Evolutionary conservation across 2,329 filamentous ascomycete species (phyloP).

Genomic region (Lachnellula arida): DNA sequence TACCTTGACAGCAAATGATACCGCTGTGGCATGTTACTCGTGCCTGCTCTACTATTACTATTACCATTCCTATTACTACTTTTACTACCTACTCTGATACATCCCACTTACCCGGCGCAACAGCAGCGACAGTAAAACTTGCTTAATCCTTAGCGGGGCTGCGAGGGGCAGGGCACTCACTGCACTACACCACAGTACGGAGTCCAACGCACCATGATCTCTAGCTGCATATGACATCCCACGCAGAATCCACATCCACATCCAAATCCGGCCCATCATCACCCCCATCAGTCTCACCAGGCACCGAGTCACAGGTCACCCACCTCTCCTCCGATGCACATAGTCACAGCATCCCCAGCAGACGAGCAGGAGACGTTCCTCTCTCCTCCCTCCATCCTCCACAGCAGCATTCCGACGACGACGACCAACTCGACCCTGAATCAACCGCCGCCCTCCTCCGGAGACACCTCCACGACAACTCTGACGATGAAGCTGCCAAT

Average conservation of each 20-base stretch:
- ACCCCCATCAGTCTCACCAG: background rate
- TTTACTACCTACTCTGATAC: too few species aligned
- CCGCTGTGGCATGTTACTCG: too few species aligned
- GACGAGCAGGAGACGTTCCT: constrained; percentile 18
- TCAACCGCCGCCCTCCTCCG: constrained; percentile 25
- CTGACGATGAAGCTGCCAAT: constrained; percentile 11
- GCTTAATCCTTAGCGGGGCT: background rate
- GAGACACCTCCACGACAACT: constrained; percentile 12
- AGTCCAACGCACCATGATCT: background rate
- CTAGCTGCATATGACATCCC: constrained; percentile 10
- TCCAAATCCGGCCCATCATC: background rate
- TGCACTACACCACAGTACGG: background rate
- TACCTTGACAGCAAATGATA: too few species aligned
- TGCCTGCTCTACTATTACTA: too few species aligned
- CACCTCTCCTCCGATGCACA: background rate
- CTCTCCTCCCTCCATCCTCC: constrained; percentile 15
- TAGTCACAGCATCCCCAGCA: background rate
- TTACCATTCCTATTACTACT: too few species aligned
- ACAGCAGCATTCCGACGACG: background rate
- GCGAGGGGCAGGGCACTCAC: background rate
- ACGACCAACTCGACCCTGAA: constrained; percentile 27
- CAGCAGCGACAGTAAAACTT: background rate
- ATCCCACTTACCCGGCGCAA: background rate
- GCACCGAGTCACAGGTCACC: background rate
- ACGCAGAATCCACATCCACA: constrained; percentile 1